Conservation (phyloP, 1,284 basidiomycete genomes). For the Vanrija sp. region DNA sequence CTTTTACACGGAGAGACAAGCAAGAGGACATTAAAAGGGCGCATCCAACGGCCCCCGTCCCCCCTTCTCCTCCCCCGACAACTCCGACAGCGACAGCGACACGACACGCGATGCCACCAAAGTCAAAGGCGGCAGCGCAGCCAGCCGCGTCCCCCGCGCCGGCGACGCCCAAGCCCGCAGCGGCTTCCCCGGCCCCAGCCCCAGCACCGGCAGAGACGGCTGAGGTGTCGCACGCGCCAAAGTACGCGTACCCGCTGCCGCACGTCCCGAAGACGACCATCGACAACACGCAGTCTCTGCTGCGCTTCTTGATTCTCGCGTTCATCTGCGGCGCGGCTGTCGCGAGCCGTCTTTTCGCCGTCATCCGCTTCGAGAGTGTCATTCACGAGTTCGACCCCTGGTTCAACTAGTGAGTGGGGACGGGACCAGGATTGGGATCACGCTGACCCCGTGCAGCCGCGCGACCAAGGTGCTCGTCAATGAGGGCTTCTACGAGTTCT, state of each 20-base stretch:
- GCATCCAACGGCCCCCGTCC: neutral
- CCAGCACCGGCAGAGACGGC: neutral
- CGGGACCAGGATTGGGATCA: neutral
- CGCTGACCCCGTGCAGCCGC: slow-evolving; percentile 58
- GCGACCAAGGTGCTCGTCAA: slow-evolving; percentile 82
- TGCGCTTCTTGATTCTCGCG: slow-evolving; percentile 78
- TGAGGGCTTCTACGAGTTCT: slow-evolving; percentile 97
- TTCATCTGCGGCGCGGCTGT: slow-evolving; percentile 91
- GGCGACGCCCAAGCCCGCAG: neutral
- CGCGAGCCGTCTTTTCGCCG: slow-evolving; percentile 92
- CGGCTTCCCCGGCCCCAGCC: neutral
- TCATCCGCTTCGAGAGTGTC: slow-evolving; percentile 97
- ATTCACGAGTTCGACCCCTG: slow-evolving; percentile 81
- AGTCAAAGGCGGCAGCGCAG: slow-evolving; percentile 2
- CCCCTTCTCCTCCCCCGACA: neutral
- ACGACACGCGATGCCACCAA: neutral
- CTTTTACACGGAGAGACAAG: neutral
- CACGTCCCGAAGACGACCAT: slow-evolving; percentile 58
- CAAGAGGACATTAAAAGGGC: neutral
- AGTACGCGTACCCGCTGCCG: slow-evolving; percentile 46
- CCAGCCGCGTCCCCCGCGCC: neutral
- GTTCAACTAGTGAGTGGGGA: slow-evolving; percentile 15
- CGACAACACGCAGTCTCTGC: slow-evolving; percentile 73
- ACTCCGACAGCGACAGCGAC: too few species aligned
- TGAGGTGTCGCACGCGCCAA: neutral